Base-by-base conservation (phyloP, 2,329 filamentous ascomycete species). In the Conoideocrella luteorostrata region DNA sequence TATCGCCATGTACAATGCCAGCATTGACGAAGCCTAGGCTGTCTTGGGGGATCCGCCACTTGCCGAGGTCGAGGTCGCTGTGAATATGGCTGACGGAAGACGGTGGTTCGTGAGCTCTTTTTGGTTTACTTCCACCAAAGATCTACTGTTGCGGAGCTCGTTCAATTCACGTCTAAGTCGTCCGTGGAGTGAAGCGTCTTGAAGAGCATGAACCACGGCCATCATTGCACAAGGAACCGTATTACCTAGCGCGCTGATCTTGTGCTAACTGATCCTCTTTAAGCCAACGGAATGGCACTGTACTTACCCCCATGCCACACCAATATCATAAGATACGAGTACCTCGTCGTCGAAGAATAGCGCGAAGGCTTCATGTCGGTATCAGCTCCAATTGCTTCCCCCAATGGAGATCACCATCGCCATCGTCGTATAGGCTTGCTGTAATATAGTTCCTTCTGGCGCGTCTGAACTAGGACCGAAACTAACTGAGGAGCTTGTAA, bases 261-360 rank as follows among this genome's bases (percentile, higher is more conserved):
- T 34, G n/a, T 9, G 6, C 30, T 7, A 15, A n/a, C 30, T n/a
- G 18, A 34, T 34, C 18, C 7, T 15, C 12, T n/a, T 34, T 34
- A 17, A 34, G n/a, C n/a, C n/a, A 7, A 34, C 30, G 7, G 7
- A 15, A 15, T 15, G n/a, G n/a, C n/a, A 17, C 7, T 12, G n/a
- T 7, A 43, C 41, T 28, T 20, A 43, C 41, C 30, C 41, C 41
- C 41, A 43, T 11, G 41, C n/a, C 7, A 43, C 21, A 13, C 20
- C 32, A 20, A 43, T 10, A 22, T 43, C 32, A 13, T 37, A 13
- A 9, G 32, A 37, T 17, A 33, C 41, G 5, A 43, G n/a, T 7
- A 33, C 41, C 4, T 37, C 41, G 5, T 43, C 41, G 32, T 43
- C 41, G 26, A 37, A 37, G 17, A 43, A 37, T 4, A 22, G 11